Evolutionary conservation across 1,284 basidiomycete genomes (phyloP), one percentile per base, ranked within the genome.

Genomic region (Volvariella volvacea): DNA sequence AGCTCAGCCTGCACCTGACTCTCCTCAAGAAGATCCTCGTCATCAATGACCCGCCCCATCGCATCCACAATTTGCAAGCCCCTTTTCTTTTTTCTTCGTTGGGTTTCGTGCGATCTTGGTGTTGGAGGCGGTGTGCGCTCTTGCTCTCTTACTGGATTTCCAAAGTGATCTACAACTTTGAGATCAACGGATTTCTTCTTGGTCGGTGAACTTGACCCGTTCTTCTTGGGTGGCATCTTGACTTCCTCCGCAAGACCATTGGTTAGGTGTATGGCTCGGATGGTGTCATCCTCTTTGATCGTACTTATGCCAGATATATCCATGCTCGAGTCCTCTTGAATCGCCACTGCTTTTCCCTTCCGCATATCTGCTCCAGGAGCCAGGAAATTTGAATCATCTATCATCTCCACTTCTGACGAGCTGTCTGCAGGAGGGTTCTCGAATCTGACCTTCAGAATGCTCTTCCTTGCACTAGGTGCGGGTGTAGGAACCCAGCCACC

Each of bases 401-500:
- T 28, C 25, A 6, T 28, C 6, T 28, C 25, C 25, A 28, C 6
- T 12, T 28, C 25, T 28, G 25, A 28, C 25, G 25, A 28, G 12
- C 25, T 28, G 12, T 28, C 25, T 12, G 25, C 25, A 28, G 25
- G 25, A 28, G 25, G 25, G 25, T 10, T 16, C 53, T 87, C 77
- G 53, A 88, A 88, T 32, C 84, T 77, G 42, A 88, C 85, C 49
- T 68, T 69, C 42, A 66, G 51, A 14, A 68, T 60, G 55, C 80
- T 83, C 55, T 76, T 70, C 48, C 66, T 64, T 2, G 65, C 57
- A 4, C 60, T 66, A 8, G 66, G 57, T 4, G 61, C 67, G 9
- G 84, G 83, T 15, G 84, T 86, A 4, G 66, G 59, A 39, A 76
- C 50, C 82, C 83, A 87, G 28, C 71, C 82, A 19, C 85, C 85